Evolutionary conservation across 73 alveolate species (phyloP).

Genomic region (Blepharisma stoltei): DNA sequence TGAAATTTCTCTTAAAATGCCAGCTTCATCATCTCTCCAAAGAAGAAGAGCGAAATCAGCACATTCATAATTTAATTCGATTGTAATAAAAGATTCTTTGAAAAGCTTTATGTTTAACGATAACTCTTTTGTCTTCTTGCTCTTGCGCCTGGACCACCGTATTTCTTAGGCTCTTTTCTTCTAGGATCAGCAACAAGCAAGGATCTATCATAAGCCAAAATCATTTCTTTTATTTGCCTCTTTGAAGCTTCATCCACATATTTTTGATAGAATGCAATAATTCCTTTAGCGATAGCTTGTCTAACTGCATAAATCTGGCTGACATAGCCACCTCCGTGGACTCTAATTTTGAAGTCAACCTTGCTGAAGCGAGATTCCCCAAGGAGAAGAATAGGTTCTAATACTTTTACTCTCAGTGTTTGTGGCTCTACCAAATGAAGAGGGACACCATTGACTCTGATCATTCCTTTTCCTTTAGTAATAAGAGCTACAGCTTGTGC

Average conservation of each 20-base stretch:
- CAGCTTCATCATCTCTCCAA: too few relatives aligned
- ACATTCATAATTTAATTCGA: too few relatives aligned
- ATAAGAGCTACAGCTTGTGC: conserved; percentile 82
- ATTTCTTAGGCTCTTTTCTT: conserved; percentile 89
- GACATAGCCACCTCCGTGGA: conserved; percentile 84
- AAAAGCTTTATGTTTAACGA: conserved; percentile 40
- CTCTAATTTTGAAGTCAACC: conserved; percentile 79
- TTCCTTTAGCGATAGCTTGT: conserved; percentile 87
- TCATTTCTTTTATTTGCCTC: conserved; percentile 72
- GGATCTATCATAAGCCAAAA: conserved; percentile 80
- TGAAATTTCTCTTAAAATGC: too few relatives aligned
- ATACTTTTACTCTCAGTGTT: conserved; percentile 68
- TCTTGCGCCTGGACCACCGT: conserved; percentile 95
- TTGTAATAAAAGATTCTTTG: too few relatives aligned
- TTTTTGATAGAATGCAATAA: conserved; percentile 78
- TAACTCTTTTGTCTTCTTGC: conserved; percentile 84
- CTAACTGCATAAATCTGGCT: conserved; percentile 85
- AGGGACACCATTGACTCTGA: conserved; percentile 83
- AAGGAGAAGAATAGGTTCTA: conserved; percentile 81
- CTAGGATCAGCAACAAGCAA: conserved; percentile 86
- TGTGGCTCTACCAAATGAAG: conserved; percentile 83
- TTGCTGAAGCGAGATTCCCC: conserved; percentile 76
- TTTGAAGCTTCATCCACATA: conserved; percentile 79
- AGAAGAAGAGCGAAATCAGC: too few relatives aligned
- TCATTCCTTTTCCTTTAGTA: conserved; percentile 75